Base-by-base conservation (phyloP, 140 eudicot species). In the Ambrosia hybrid region DNA sequence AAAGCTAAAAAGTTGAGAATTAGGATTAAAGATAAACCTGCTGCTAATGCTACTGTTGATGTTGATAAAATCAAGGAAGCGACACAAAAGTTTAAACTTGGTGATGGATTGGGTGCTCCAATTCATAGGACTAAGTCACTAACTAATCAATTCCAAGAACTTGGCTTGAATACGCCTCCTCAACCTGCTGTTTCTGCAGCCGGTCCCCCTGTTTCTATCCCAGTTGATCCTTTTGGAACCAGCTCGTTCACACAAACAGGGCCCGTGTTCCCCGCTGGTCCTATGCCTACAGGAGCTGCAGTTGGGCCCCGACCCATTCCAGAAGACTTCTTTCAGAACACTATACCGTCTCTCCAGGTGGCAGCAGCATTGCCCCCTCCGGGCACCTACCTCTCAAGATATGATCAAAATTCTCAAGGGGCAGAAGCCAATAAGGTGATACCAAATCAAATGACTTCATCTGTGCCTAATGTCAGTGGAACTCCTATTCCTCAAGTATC, bases 241-340 rank as follows among this genome's bases (percentile, higher is more conserved):
- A 72, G 74, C 56, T 68, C 83, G 7, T 71, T 90, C 21, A 81
- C 81, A 49, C 91, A 81, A 61, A 81, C 93, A 13, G 78, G 87
- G n/a, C 46, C 46, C 8, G 46, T 74, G 4, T 71, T 88, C 71
- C 89, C 80, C 17, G 60, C 94, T 71, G 76, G 85, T 72, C 82
- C 46, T 16, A 52, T 64, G 71, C 83, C 70, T 5, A 52, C 73
- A n/a, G 97, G 99, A 66, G 85, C 77, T 73, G 97, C 96, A 60
- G 87, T 86, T 64, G 79, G 85, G 34, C 91, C 84, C 45, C 82
- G 46, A 55, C 99, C 99, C 34, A 94, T 94, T 43, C 97, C 99
- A 5, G 99, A 94, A 83, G 99, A 94, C 81, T 94, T 94, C 66
- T 93, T 93, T 81, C 98, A 93, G 81, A 85, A 93, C 74, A 93